Conservation (phyloP, 2,329 filamentous ascomycete species). For the Fusarium decemcellulare region DNA sequence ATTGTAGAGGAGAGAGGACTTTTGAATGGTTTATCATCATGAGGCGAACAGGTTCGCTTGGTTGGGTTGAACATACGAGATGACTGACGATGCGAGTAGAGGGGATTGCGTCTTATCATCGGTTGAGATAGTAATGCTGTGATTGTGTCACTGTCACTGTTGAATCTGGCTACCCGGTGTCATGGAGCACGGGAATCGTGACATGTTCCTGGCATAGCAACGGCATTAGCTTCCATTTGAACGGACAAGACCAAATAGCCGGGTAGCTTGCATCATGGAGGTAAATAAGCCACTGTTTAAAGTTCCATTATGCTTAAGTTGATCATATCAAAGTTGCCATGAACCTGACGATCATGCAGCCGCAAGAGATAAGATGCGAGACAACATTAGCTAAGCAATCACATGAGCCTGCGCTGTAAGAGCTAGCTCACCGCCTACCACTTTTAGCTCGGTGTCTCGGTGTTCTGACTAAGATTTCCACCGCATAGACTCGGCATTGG, state of each 20-base stretch:
- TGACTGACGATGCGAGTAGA: not conserved
- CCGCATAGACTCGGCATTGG: constrained; percentile 50
- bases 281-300: too few relatives aligned
- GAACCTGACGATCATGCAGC: too few relatives aligned
- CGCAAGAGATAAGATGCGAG: too few relatives aligned
- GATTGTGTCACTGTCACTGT: not conserved
- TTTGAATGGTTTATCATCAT: constrained; percentile 28
- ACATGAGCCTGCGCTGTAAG: too few relatives aligned
- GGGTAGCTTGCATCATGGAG: too few relatives aligned
- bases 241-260: too few relatives aligned
- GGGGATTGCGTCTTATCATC: constrained; percentile 4
- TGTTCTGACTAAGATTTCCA: constrained; percentile 31
- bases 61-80: constrained; percentile 7
- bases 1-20: constrained; percentile 33
- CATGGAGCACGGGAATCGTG: not conserved
- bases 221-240: too few relatives aligned
- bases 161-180: not conserved
- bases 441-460: constrained; percentile 24
- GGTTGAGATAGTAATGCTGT: not conserved
- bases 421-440: constrained; percentile 15
- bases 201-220: not conserved
- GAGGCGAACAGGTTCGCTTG: constrained; percentile 1
- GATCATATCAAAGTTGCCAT: too few relatives aligned
- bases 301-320: too few relatives aligned
- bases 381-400: not conserved